Evolutionary conservation across 805 yeast genomes (phyloP).

Genomic region (Candida parachauliodes): DNA sequence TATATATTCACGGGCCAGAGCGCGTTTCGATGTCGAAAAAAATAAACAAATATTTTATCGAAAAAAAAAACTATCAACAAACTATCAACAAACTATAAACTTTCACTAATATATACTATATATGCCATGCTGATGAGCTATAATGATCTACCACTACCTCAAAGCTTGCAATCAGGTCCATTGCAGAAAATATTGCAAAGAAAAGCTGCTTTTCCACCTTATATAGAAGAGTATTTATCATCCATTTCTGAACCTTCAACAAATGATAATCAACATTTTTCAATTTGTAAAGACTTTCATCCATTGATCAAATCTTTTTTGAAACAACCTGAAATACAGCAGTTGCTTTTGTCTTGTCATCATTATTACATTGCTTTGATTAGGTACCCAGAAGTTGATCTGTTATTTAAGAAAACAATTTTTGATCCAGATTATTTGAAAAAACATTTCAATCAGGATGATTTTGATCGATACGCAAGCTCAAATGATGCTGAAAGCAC

Average conservation of each 20-base stretch:
- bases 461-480: background rate
- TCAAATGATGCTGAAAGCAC: background rate
- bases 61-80: background rate
- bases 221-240: background rate
- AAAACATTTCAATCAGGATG: background rate
- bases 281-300: background rate
- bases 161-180: background rate
- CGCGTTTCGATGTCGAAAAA: too few species aligned
- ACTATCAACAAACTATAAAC: too few species aligned
- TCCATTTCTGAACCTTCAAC: background rate
- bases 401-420: background rate
- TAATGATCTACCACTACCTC: too few species aligned
- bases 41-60: background rate
- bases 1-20: too few species aligned
- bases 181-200: background rate
- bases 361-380: background rate
- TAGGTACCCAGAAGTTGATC: background rate
- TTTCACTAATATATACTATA: too few species aligned
- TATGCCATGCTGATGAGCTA: too few species aligned
- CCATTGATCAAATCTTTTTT: constrained; percentile 3
- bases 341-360: background rate
- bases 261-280: background rate
- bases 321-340: background rate
- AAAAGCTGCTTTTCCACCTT: background rate
- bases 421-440: background rate